These are phyloP conservation scores for Yamadazyma laniorum DNA, from an alignment of 805 yeast genomes.

Conservation along the genomic window DNA sequence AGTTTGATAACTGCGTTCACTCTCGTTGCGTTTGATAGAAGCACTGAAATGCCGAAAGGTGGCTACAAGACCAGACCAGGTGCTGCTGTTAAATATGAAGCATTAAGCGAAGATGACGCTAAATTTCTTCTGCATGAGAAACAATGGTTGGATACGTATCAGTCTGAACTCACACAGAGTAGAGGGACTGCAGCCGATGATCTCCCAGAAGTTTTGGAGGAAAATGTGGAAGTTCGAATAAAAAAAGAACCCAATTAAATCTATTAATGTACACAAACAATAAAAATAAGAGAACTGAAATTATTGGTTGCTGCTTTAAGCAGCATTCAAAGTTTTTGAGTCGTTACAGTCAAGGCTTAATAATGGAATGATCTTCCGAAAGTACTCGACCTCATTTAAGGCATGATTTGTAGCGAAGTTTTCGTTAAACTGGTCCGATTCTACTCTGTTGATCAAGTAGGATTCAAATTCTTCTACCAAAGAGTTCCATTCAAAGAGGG, in stretches of 20 bases:
- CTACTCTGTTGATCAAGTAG: slow-evolving; percentile 33
- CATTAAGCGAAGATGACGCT: slow-evolving; percentile 3
- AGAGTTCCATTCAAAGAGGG: slow-evolving; percentile 51
- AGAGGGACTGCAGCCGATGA: no score
- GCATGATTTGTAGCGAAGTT: slow-evolving; percentile 3
- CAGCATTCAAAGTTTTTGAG: slow-evolving; percentile 32
- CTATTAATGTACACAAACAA: not conserved
- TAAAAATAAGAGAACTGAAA: not conserved
- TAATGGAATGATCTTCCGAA: slow-evolving; percentile 38
- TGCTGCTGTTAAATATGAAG: not conserved
- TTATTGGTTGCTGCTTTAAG: slow-evolving; percentile 11
- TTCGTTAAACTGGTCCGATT: slow-evolving; percentile 21
- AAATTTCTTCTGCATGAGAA: slow-evolving; percentile 1
- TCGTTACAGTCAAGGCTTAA: slow-evolving; percentile 35
- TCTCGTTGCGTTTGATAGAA: not conserved
- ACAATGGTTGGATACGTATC: not conserved
- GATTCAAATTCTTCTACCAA: slow-evolving; percentile 47
- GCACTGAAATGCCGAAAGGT: not conserved
- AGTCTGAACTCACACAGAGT: no score
- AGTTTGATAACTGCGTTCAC: slow-evolving; percentile 8
- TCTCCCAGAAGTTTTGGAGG: no score
- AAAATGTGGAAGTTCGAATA: no score
- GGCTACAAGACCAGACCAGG: not conserved
- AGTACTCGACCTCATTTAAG: slow-evolving; percentile 32
- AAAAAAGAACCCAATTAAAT: not conserved